A percentile compares a stretch with the other conserved stretches of the same genome.
These are phyloP conservation scores for Limtongia smithiae DNA, from an alignment of 805 yeast genomes.

Conservation along the genomic window DNA sequence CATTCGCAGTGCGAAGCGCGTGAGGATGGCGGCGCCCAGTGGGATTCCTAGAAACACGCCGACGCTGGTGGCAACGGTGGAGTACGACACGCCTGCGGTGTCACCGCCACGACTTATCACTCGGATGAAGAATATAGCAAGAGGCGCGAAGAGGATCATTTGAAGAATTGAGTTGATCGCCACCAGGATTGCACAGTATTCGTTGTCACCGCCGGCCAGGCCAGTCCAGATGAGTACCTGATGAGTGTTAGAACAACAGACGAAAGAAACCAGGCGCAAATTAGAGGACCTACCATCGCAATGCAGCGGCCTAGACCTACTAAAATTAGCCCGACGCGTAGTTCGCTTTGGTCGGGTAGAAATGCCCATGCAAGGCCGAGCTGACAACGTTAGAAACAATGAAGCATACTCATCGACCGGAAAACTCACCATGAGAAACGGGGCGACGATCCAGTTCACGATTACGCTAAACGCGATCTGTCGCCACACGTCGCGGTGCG, in stretches of 20 bases:
- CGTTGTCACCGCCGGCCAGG: conserved; percentile 49
- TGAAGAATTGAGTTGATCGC: conserved; percentile 48
- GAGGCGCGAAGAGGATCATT: conserved; percentile 51
- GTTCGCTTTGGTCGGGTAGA: conserved; percentile 46
- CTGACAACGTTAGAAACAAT: not conserved
- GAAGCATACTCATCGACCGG: conserved; percentile 40
- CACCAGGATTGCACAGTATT: conserved; percentile 43
- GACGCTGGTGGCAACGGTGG: conserved; percentile 47
- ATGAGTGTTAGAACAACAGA: not conserved
- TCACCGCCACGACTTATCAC: conserved; percentile 35
- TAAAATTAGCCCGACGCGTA: conserved; percentile 53
- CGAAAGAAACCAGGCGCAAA: not conserved
- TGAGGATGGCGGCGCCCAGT: conserved; percentile 45
- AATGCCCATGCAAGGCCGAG: conserved; percentile 52
- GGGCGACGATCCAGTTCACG: conserved; percentile 55
- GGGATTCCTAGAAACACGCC: conserved; percentile 55
- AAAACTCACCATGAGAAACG: conserved; percentile 49
- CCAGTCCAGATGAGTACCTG: conserved; percentile 41
- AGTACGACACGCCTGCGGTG: conserved; percentile 33
- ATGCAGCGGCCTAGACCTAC: conserved; percentile 59
- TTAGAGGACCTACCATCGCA: conserved; percentile 44
- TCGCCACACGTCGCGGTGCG: conserved; percentile 29
- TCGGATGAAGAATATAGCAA: conserved; percentile 47
- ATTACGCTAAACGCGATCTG: conserved; percentile 42
- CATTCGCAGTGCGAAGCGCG: conserved; percentile 37